A percentile compares a stretch with the other conserved stretches of the same genome.
phyloP scores from a whole-genome alignment of 2,329 filamentous ascomycete genomes.

The Pseudogymnoascus sp. region DNA sequence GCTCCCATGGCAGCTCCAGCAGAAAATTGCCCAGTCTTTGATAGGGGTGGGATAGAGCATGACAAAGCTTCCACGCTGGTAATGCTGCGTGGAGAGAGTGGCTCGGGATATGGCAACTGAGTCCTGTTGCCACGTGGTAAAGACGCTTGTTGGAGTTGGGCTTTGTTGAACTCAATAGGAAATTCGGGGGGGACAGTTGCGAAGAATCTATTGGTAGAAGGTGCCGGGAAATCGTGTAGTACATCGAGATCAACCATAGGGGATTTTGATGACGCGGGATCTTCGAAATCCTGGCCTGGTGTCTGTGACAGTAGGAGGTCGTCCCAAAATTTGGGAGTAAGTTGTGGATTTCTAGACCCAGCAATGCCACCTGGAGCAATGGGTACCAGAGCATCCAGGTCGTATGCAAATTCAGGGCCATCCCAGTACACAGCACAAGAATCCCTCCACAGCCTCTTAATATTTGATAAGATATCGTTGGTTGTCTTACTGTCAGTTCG shows the following conservation, averaged over 20 bases:
- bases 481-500: constrained; percentile 8
- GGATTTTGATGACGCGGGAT: background rate
- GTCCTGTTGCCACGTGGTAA: background rate
- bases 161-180: constrained; percentile 3
- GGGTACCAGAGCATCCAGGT: constrained; percentile 53
- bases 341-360: constrained; percentile 46
- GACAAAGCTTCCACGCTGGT: constrained; percentile 53
- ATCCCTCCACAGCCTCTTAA: constrained; percentile 95
- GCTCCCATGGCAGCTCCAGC: constrained; percentile 39
- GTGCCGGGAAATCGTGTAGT: constrained; percentile 1
- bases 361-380: constrained; percentile 69
- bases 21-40: constrained; percentile 34
- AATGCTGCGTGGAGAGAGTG: constrained; percentile 47
- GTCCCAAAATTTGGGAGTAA: constrained; percentile 49
- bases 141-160: background rate
- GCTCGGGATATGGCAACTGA: constrained; percentile 13
- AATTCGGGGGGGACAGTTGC: background rate
- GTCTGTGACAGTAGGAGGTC: constrained; percentile 15
- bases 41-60: constrained; percentile 53
- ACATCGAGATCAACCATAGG: constrained; percentile 1
- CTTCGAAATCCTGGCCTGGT: background rate
- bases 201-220: background rate
- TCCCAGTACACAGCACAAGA: constrained; percentile 90
- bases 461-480: constrained; percentile 53
- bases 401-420: constrained; percentile 53